These are phyloP conservation scores for Ceratocystiopsis sp. DNA, from an alignment of 2,329 filamentous ascomycete genomes.

Conservation along the genomic window DNA sequence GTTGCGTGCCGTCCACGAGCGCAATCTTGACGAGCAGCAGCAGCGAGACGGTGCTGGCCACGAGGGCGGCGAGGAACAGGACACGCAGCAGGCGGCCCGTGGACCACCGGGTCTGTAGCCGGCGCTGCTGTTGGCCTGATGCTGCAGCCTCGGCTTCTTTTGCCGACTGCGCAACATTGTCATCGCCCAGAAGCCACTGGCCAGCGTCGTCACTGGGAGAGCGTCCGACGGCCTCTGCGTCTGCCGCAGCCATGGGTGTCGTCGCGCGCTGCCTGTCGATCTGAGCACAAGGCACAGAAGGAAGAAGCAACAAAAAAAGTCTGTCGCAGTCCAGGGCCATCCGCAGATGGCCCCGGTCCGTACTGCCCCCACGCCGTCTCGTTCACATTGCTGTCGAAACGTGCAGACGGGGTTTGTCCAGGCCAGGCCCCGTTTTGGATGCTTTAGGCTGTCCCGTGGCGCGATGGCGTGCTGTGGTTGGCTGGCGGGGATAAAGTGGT, in stretches of 20 bases:
- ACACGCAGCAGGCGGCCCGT: neutral
- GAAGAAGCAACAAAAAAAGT: neutral
- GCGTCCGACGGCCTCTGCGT: neutral
- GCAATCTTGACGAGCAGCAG: slow-evolving; percentile 8
- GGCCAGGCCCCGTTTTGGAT: too few relatives aligned
- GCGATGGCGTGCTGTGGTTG: neutral
- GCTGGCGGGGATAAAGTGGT: neutral
- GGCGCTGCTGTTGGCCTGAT: too few relatives aligned
- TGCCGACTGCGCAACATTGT: too few relatives aligned
- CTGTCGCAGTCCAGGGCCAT: neutral
- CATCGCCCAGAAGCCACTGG: too few relatives aligned
- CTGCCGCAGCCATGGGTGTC: neutral
- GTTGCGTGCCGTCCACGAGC: slow-evolving; percentile 1
- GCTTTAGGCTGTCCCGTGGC: neutral
- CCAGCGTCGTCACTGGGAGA: neutral
- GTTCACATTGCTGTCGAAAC: neutral
- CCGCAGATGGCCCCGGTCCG: neutral
- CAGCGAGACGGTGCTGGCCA: slow-evolving; percentile 4
- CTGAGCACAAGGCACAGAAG: neutral
- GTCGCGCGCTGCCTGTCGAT: neutral
- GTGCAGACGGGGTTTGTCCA: neutral
- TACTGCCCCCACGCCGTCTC: neutral
- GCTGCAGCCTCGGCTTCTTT: neutral
- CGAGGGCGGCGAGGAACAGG: neutral
- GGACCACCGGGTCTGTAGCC: neutral